These are phyloP conservation scores for Pleurostoma richardsiae DNA, from an alignment of 2,329 filamentous ascomycete species.

Conservation along the genomic window DNA sequence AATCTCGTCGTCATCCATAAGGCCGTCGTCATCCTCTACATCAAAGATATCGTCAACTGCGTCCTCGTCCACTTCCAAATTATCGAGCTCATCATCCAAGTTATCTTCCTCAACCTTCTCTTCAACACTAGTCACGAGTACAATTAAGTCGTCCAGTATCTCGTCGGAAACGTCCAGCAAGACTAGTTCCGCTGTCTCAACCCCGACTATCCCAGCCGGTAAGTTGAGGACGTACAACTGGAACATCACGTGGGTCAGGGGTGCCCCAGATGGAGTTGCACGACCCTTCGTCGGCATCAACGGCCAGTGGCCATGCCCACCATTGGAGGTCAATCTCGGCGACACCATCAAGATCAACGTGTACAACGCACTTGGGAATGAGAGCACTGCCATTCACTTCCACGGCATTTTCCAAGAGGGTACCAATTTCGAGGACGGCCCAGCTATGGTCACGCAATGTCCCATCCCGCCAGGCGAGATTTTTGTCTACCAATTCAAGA, in stretches of 20 bases:
- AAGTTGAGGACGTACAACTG: not conserved
- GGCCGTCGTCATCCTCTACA: not conserved
- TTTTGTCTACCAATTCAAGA: constrained; percentile 66
- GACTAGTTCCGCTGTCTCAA: not conserved
- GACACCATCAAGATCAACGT: constrained; percentile 56
- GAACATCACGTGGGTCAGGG: constrained; percentile 62
- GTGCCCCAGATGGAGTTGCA: constrained; percentile 64
- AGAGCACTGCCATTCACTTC: constrained; percentile 61
- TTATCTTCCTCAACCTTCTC: not conserved
- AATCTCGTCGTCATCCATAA: not conserved
- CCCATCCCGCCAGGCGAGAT: constrained; percentile 55
- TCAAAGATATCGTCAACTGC: not conserved
- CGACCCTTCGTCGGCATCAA: constrained; percentile 74
- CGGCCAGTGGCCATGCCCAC: constrained; percentile 67
- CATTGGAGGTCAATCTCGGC: constrained; percentile 56
- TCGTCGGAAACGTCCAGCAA: not conserved
- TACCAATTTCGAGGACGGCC: constrained; percentile 66
- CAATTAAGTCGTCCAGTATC: not conserved
- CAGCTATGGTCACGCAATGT: constrained; percentile 61
- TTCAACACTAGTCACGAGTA: not conserved
- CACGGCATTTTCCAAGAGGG: constrained; percentile 68
- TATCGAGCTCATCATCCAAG: not conserved
- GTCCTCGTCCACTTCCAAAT: not conserved
- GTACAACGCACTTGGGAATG: constrained; percentile 55
- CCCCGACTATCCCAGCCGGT: not conserved